These are phyloP conservation scores for Metroxylon sagu DNA, from an alignment of 176 grass and related monocot genomes.

Conservation along the genomic window DNA sequence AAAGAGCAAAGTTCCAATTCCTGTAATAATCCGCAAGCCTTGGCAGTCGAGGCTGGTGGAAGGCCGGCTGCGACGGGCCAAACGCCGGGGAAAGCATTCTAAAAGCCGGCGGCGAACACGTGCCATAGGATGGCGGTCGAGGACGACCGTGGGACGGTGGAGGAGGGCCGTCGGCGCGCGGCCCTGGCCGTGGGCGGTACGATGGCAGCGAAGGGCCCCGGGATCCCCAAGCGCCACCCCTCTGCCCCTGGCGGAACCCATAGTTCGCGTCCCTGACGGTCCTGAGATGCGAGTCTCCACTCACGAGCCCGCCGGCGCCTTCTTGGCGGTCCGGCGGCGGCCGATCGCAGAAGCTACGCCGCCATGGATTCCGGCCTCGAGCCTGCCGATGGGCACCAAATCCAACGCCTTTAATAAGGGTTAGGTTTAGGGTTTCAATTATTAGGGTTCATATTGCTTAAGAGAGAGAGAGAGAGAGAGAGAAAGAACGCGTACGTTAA, in stretches of 20 bases:
- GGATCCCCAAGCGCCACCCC: conserved; percentile 10
- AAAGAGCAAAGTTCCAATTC: conserved; percentile 33
- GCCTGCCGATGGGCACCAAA: conserved; percentile 24
- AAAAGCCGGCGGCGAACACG: background rate
- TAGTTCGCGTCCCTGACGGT: conserved; percentile 34
- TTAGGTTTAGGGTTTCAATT: background rate
- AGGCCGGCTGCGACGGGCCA: background rate
- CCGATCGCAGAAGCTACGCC: conserved; percentile 7
- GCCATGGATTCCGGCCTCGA: conserved; percentile 3
- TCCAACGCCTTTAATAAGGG: background rate
- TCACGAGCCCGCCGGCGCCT: conserved; percentile 14
- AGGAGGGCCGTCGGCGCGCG: conserved; percentile 5
- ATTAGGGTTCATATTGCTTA: background rate
- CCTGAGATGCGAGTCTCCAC: conserved; percentile 28
- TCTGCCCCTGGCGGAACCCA: conserved; percentile 10
- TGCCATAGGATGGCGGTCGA: background rate
- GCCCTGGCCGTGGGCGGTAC: conserved; percentile 4
- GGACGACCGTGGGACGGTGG: background rate
- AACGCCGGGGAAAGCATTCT: conserved; percentile 19
- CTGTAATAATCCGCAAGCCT: conserved; percentile 52
- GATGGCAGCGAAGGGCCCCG: conserved; percentile 6
- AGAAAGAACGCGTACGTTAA: background rate
- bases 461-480: background rate
- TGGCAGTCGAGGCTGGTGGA: background rate
- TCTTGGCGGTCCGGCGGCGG: background rate